These are phyloP conservation scores for Rauvolfia tetraphylla DNA, from an alignment of 257 asterid species.

Conservation along the genomic window DNA sequence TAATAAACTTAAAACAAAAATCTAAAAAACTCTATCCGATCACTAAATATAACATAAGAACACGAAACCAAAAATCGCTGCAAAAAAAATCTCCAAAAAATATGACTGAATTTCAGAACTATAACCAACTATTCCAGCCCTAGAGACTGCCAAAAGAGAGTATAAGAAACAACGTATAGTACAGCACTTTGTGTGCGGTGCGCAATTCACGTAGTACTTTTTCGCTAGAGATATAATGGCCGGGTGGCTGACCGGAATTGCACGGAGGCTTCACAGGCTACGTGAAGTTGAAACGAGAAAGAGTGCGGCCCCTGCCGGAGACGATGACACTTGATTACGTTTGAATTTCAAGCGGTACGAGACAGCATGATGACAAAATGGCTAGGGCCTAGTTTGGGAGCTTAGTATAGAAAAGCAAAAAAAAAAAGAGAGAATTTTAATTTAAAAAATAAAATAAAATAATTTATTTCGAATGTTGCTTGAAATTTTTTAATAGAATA, in stretches of 20 bases:
- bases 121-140: background rate
- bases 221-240: background rate
- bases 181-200: background rate
- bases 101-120: background rate
- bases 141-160: background rate
- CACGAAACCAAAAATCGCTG: background rate
- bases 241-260: background rate
- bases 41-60: background rate
- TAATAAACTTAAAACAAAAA: too few species aligned
- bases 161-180: background rate
- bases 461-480: too few species aligned
- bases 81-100: background rate
- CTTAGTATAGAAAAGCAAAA: background rate
- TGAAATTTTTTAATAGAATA: too few species aligned
- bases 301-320: background rate
- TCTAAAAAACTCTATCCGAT: too few species aligned
- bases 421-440: background rate
- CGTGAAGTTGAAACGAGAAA: background rate
- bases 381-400: background rate
- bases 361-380: background rate
- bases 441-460: too few species aligned
- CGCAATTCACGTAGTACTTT: background rate
- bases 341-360: background rate
- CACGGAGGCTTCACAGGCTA: background rate
- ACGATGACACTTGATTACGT: background rate